Conservation (phyloP, 73 alveolate species). For the Symbiodinium pilosum region DNA sequence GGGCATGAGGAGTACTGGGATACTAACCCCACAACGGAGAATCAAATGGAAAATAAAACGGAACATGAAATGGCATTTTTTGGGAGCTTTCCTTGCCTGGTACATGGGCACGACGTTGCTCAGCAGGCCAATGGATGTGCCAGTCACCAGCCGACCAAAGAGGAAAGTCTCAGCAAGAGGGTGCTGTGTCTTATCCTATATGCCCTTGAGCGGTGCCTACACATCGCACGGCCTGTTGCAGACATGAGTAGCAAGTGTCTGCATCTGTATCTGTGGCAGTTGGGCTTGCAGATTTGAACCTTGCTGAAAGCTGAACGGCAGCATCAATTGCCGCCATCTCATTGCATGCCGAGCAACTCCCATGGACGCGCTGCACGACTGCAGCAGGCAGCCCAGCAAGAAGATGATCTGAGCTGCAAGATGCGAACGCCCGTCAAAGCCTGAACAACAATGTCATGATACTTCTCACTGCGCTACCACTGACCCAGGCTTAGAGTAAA, state of each 20-base stretch:
- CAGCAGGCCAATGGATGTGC: constrained; percentile 68
- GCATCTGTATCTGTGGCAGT: no score
- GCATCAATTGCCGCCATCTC: no score
- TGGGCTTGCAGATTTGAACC: no score
- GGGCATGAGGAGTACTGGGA: not conserved
- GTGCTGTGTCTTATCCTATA: no score
- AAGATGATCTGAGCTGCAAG: constrained; percentile 45
- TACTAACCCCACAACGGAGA: not conserved
- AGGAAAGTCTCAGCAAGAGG: constrained; percentile 33
- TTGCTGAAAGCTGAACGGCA: no score
- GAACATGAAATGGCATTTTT: no score
- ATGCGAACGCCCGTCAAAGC: not conserved
- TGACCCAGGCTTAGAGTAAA: no score
- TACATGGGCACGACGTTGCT: constrained; percentile 87
- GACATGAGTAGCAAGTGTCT: no score
- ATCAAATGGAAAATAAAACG: no score
- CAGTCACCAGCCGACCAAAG: constrained; percentile 70
- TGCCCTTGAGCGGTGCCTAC: no score
- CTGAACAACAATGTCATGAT: not conserved
- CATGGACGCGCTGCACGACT: constrained; percentile 59
- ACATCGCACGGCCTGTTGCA: no score
- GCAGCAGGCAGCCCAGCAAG: constrained; percentile 49
- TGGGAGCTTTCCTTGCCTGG: constrained; percentile 31
- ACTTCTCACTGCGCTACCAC: no score
- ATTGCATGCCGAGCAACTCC: not conserved